Percentiles rank a stretch among this genome's conserved stretches.
Evolutionary conservation across 208 protist genomes (phyloP).

Genomic region (Borovskyia barvae): DNA sequence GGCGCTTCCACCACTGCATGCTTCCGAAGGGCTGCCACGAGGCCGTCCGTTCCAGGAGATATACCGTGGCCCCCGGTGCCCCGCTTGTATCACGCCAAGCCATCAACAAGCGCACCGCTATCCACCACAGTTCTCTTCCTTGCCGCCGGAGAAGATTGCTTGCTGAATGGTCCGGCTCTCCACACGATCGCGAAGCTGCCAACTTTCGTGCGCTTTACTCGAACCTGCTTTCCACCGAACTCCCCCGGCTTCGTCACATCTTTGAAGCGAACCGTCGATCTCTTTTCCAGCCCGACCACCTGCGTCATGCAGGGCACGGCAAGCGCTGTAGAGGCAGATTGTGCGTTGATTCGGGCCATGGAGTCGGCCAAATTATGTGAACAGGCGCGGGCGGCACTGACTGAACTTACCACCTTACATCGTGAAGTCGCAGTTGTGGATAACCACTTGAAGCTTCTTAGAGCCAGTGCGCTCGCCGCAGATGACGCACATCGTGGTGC

Average conservation of each 20-base stretch:
- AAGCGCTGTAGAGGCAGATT: slow-evolving; percentile 40
- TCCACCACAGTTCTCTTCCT: slow-evolving; percentile 68
- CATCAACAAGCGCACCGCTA: background rate
- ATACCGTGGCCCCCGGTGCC: slow-evolving; percentile 80
- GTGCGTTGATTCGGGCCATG: slow-evolving; percentile 25
- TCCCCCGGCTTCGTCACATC: slow-evolving; percentile 19
- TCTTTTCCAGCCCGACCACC: slow-evolving; percentile 72
- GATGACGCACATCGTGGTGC: too few relatives aligned
- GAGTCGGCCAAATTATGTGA: slow-evolving; percentile 10
- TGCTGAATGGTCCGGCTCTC: slow-evolving; percentile 42
- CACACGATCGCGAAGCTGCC: slow-evolving; percentile 29
- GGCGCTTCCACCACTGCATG: slow-evolving; percentile 12
- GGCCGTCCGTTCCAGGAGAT: background rate
- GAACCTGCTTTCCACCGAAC: slow-evolving; percentile 46
- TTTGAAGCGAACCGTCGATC: slow-evolving; percentile 61
- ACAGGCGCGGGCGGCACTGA: background rate
- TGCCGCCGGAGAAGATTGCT: slow-evolving; percentile 25
- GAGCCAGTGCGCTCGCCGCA: too few relatives aligned
- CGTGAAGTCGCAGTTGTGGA: too few relatives aligned
- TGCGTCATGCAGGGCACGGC: slow-evolving; percentile 56
- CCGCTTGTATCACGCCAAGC: slow-evolving; percentile 43
- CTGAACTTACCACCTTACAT: slow-evolving; percentile 6
- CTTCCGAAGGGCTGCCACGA: background rate
- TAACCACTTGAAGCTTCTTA: too few relatives aligned
- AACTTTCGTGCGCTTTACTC: slow-evolving; percentile 58